Conservation (phyloP, 352 stramenopile genomes). For the Pythium coloratum region DNA sequence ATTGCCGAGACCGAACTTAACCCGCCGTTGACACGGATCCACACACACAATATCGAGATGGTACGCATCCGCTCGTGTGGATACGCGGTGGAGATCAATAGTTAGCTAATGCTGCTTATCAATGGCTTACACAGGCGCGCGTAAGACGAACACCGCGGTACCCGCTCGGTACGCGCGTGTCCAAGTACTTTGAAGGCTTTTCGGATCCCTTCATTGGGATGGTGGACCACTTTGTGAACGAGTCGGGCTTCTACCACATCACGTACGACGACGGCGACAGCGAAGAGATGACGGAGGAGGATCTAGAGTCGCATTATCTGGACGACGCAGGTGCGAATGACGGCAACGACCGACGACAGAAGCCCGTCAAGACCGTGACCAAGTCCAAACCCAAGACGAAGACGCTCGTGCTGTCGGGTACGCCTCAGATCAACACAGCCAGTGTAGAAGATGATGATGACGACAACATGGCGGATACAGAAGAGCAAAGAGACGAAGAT, state of each 20-base stretch:
- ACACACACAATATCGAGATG: neutral
- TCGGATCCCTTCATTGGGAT: constrained; percentile 54
- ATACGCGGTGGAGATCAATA: neutral
- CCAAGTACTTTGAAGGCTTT: constrained; percentile 71
- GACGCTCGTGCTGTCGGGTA: constrained; percentile 18
- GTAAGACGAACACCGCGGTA: constrained; percentile 54
- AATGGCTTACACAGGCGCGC: constrained; percentile 33
- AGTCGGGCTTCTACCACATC: constrained; percentile 73
- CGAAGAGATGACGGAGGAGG: constrained; percentile 80
- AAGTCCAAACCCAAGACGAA: constrained; percentile 15
- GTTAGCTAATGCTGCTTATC: neutral
- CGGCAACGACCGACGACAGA: neutral
- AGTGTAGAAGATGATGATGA: neutral
- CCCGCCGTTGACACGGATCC: neutral
- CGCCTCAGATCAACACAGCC: neutral
- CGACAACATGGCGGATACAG: constrained; percentile 26
- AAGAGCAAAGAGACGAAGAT: constrained; percentile 27
- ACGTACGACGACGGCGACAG: constrained; percentile 78
- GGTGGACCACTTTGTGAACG: constrained; percentile 49
- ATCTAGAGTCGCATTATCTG: constrained; percentile 47
- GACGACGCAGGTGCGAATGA: constrained; percentile 12
- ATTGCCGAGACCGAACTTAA: neutral
- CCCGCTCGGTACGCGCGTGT: constrained; percentile 59
- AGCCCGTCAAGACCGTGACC: neutral
- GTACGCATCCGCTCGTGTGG: neutral